These are phyloP conservation scores for Cucumis melo DNA, from an alignment of 306 rosid species.

Conservation along the genomic window DNA sequence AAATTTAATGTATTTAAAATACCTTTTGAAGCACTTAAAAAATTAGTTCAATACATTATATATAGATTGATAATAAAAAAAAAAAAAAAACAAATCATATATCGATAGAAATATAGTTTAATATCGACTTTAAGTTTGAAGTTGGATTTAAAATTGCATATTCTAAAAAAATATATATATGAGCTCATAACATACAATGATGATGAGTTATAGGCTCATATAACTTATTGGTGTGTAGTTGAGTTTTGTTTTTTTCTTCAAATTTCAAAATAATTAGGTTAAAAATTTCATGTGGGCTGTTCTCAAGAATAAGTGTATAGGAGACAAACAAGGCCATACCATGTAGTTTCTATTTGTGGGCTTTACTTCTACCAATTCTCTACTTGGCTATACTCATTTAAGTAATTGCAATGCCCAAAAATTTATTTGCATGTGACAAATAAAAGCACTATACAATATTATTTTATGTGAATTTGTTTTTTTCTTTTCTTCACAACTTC, in stretches of 20 bases:
- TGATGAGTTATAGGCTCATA: not conserved
- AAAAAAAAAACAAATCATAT: no score
- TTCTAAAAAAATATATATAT: not conserved
- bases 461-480: not conserved
- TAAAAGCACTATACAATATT: not conserved
- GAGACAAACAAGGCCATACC: slow-evolving; percentile 6
- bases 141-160: no score
- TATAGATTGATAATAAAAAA: no score
- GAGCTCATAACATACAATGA: not conserved
- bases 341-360: slow-evolving; percentile 6
- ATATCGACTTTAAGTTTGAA: no score
- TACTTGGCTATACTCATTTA: not conserved
- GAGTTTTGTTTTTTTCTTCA: not conserved
- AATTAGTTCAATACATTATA: no score
- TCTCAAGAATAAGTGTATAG: not conserved
- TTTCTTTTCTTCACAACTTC: no score
- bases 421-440: not conserved
- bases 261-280: not conserved
- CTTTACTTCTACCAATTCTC: slow-evolving; percentile 1
- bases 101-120: no score
- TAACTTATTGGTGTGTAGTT: not conserved
- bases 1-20: no score
- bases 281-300: not conserved
- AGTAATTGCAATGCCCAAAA: not conserved
- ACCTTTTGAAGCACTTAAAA: no score